These are phyloP conservation scores for Lasiosphaeris hirsuta DNA, from an alignment of 495 filamentous ascomycete species.

Conservation along the genomic window DNA sequence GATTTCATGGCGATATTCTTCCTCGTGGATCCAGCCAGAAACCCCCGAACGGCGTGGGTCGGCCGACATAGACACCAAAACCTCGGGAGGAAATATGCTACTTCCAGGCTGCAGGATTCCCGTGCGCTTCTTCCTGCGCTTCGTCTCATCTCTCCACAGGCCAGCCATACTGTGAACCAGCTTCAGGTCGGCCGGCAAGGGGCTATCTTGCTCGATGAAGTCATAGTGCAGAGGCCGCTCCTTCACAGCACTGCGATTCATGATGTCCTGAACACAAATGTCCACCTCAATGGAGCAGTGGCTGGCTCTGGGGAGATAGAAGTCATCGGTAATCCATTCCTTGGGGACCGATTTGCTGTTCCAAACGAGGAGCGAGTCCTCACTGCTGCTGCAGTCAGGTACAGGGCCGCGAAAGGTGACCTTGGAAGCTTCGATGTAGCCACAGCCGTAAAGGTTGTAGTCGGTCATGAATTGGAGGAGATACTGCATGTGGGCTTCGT, in stretches of 20 bases:
- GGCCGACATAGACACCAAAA: constrained; percentile 79
- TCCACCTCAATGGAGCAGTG: constrained; percentile 88
- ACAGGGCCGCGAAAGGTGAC: constrained; percentile 72
- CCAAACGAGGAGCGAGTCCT: constrained; percentile 66
- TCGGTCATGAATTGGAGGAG: constrained; percentile 96
- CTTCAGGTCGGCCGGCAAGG: constrained; percentile 64
- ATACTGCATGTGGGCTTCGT: constrained; percentile 89
- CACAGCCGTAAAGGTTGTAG: constrained; percentile 93
- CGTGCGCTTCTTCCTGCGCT: constrained; percentile 68
- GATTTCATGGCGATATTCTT: constrained; percentile 68
- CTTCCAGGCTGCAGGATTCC: constrained; percentile 57
- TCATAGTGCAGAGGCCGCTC: constrained; percentile 80
- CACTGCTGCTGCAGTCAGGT: constrained; percentile 58
- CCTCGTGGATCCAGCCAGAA: constrained; percentile 86
- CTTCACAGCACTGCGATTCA: constrained; percentile 72
- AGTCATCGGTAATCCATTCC: constrained; percentile 55
- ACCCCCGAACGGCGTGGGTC: constrained; percentile 65
- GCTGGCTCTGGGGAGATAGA: constrained; percentile 68
- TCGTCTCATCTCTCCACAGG: constrained; percentile 87
- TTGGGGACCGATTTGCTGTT: constrained; percentile 60
- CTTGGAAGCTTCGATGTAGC: constrained; percentile 62
- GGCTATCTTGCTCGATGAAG: constrained; percentile 72
- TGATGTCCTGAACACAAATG: constrained; percentile 80
- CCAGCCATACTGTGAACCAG: constrained; percentile 89
- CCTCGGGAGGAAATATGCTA: constrained; percentile 75